Conservation (phyloP, 495 filamentous ascomycete genomes). For the Talaromyces nanjingensis region DNA sequence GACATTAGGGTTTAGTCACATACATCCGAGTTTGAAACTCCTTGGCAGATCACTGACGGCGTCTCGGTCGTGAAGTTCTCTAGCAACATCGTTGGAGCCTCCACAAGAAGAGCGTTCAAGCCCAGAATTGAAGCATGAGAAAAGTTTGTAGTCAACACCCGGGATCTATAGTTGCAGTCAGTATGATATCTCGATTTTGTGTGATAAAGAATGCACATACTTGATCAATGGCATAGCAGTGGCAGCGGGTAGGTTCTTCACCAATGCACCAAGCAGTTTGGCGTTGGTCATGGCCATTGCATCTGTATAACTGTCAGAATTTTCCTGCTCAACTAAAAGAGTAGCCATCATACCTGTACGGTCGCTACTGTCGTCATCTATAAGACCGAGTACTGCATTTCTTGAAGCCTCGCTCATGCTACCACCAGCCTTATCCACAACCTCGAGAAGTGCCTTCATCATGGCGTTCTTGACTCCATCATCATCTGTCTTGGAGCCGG, state of each 20-base stretch:
- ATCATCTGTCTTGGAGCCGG: slow-evolving; percentile 87
- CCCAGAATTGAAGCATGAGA: slow-evolving; percentile 66
- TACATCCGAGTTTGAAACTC: slow-evolving; percentile 69
- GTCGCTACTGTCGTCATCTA: slow-evolving; percentile 76
- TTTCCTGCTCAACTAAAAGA: not conserved
- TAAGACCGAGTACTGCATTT: slow-evolving; percentile 70
- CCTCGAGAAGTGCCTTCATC: slow-evolving; percentile 94
- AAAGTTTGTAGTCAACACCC: slow-evolving; percentile 66
- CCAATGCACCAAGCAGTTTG: slow-evolving; percentile 76
- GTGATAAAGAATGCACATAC: slow-evolving; percentile 24
- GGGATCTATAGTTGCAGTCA: slow-evolving; percentile 37
- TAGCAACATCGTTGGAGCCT: slow-evolving; percentile 62
- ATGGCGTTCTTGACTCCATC: slow-evolving; percentile 88
- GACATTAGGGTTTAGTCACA: slow-evolving; percentile 14
- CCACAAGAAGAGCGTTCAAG: slow-evolving; percentile 79
- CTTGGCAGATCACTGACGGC: slow-evolving; percentile 68
- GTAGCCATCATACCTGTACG: slow-evolving; percentile 45
- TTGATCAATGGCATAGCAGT: slow-evolving; percentile 65
- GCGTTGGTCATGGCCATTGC: slow-evolving; percentile 82
- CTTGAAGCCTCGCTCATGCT: slow-evolving; percentile 93
- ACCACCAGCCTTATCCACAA: slow-evolving; percentile 84
- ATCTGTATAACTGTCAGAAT: slow-evolving; percentile 32
- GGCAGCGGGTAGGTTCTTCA: slow-evolving; percentile 69
- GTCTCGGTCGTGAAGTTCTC: slow-evolving; percentile 64
- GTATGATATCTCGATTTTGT: not conserved